Evolutionary conservation across 1,284 basidiomycete genomes (phyloP), one percentile per base, ranked within the genome.

Genomic region (Trichosporon faecale): DNA sequence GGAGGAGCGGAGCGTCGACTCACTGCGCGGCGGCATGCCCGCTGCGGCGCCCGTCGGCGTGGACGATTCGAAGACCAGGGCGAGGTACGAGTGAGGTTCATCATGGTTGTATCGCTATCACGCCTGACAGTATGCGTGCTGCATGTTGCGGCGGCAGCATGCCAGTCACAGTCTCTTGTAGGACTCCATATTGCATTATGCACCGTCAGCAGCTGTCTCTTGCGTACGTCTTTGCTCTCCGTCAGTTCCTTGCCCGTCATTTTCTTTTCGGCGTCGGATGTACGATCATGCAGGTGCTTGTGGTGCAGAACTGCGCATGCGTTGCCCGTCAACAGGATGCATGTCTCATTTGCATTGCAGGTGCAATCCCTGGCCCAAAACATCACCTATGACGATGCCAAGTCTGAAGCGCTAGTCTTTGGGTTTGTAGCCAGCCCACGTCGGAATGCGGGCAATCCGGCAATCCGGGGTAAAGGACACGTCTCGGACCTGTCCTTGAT

Each of bases 1-100:
- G 3, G 78, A 78, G 23, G 80, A 81, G 68, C 72, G 76, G 29
- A 76, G 74, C 40, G 74, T 77, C 14, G 79, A 79, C n/a, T 72
- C 72, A 66, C 31, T 71, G 4, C 64, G 70, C 2, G 29, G 44
- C 60, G 27, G 27, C 21, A 29, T 61, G 57, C 27, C 57, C 1
- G 57, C 57, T 3, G 35, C 35, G 14, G 35, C 35, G 2, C 21
- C 60, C 29, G 67, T 29, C 27, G 64, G 64, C 40, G 64, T 65
- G 9, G 64, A 65, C 16, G 57, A 61, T 16, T 31, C 57, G 16
- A 61, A 44, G 44, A 44, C 44, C 9, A 40, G 44, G 21, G 44
- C 64, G 7, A 29, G 44, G 12, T 65, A 65, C 11, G 64, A 65
- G 64, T 65, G 64, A 44, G 65, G 27, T 29, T 9, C 29, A 44